Evolutionary conservation across 129 eudicot species (phyloP), one percentile per base, ranked within the genome.

Genomic region (Chrysanthemum lavandulifolium): DNA sequence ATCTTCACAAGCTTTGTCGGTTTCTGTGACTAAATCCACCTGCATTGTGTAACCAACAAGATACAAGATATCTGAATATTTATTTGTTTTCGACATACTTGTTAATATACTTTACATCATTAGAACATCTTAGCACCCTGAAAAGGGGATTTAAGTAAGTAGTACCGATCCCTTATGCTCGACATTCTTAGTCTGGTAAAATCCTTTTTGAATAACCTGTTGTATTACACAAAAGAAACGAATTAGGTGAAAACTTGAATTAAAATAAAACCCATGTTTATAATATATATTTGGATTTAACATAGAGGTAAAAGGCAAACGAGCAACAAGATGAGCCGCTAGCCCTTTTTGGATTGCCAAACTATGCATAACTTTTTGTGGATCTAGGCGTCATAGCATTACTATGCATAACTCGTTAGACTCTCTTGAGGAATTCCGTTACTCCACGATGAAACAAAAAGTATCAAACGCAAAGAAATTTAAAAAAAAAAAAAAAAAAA

Each of bases 1-100:
- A 45, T 95, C 97, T 82, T 95, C 99, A 71, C 99, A 95, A 71
- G 91, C 87, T 86, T 95, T 95, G 78, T 95, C 99, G 3, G 99
- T 95, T 77, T 95, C 97, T 14, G 99, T 95, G 61, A 95, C 99
- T 82, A 95, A 88, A 83, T 95, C 99, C 66, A 95, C 97, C 96
- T 90, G 82, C 81, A 77, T 52, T 59, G 50, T 61, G 69, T 5
- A 78, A 80, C 47, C 63, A 56, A 29, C 6, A 57, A 57, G 47
- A 83, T 18, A 6, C 15, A 45, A 68, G 67, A 76, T 36, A 51
- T 56, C 27, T 27, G 53, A 36, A 56, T 9, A 12, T 13, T 54
- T 9, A 12, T 13, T 54, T 19, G 19, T 54, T 58, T 19, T 59
- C 12, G 12, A 1, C 6, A 23, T 19, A 21, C 15, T 21, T 23